Evolutionary conservation across 2,329 filamentous ascomycete genomes (phyloP), one percentile per base, ranked within the genome.

Genomic region (Calonectria fujianensis): DNA sequence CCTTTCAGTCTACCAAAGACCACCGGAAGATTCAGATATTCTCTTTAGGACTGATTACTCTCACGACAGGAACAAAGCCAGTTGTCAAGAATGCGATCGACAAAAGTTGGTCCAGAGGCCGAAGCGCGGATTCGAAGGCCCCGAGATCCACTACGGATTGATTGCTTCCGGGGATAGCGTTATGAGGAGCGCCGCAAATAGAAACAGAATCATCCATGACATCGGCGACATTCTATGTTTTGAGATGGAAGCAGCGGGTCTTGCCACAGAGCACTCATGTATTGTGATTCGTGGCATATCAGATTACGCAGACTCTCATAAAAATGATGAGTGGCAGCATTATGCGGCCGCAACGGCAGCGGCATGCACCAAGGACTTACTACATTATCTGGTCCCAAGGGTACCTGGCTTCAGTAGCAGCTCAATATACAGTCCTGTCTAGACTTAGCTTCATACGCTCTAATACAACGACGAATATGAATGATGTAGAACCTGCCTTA

Each of bases 261-360:
- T 76, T 8, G 74, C 75, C 63, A 73, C 45, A 27, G 70, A 74
- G 35, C 76, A 70, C 37, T 72, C 75, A 0, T 78, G 77, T 27
- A 72, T 78, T n/a, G 77, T 78, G 1, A 73, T 79, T 39, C 73
- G 76, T 13, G 79, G 79, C 14, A 80, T 81, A 14, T 79, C 72
- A 11, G 70, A 81, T 48, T 80, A 81, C 50, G 71, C 75, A 3
- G 77, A 81, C 32, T 76, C 79, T 6, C 77, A 81, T 35, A 80
- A 81, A 63, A 80, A 79, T 52, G 70, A 80, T 20, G 10, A 20
- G 6, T 81, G 79, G 77, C 74, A 80, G 2, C 14, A 39, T 7
- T 80, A 75, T 32, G 77, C 79, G 1, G 77, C 79, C 1, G 78
- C 69, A 20, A 31, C 73, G 4, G 77, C 78, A 2, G 76, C 78